Conservation (phyloP, 176 grass and related monocot genomes). For the Panicum miliaceum region DNA sequence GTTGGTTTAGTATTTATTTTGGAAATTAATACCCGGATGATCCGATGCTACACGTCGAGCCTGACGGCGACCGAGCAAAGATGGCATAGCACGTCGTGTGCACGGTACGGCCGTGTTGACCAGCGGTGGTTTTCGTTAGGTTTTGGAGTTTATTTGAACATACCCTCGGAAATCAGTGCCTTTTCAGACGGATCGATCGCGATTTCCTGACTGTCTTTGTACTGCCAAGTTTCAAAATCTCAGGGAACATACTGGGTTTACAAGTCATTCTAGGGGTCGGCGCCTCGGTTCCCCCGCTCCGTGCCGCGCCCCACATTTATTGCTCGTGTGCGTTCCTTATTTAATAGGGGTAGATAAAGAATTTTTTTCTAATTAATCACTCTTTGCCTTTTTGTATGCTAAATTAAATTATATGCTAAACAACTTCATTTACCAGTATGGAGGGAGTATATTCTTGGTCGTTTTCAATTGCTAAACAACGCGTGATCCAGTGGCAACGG, state of each 20-base stretch:
- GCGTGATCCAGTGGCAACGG: background rate
- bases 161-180: background rate
- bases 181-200: too few species aligned
- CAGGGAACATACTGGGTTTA: too few species aligned
- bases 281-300: too few species aligned
- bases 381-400: too few species aligned
- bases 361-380: too few species aligned
- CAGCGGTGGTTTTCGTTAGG: background rate
- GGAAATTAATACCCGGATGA: background rate
- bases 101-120: background rate
- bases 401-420: too few species aligned
- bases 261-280: too few species aligned
- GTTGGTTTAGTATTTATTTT: background rate
- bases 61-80: background rate
- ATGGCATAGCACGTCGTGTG: background rate
- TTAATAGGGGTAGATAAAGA: too few species aligned
- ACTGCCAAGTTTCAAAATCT: background rate
- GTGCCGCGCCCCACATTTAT: too few species aligned
- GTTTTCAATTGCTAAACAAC: background rate
- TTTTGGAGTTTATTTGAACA: background rate
- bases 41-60: background rate
- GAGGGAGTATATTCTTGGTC: too few species aligned
- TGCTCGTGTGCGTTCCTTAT: too few species aligned
- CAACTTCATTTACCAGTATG: too few species aligned
- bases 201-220: background rate